Conservation (phyloP, 83 land plant genomes). For the Picea abies region DNA sequence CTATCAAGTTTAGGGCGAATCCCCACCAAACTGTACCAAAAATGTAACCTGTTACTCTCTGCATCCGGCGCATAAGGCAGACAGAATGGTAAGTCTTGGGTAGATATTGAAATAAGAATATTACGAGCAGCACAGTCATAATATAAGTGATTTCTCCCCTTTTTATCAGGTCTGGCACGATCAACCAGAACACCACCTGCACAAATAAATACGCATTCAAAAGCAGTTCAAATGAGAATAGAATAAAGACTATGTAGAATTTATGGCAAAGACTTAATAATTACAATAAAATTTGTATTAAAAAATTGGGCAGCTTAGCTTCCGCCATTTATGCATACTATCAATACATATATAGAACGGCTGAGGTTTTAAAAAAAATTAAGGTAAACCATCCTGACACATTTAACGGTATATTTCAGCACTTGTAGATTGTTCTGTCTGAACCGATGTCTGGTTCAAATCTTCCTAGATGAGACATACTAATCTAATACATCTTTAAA, state of each 20-base stretch:
- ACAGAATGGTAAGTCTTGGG: conserved; percentile 81
- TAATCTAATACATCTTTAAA: too few relatives aligned
- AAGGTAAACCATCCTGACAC: not conserved
- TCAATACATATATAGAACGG: too few relatives aligned
- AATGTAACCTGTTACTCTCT: conserved; percentile 89
- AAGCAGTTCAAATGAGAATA: not conserved
- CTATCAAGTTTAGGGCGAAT: conserved; percentile 82
- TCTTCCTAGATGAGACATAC: too few relatives aligned
- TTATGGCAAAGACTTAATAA: not conserved
- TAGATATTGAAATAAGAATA: conserved; percentile 77
- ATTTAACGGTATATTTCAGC: too few relatives aligned
- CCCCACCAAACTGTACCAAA: conserved; percentile 98
- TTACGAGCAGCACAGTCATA: conserved; percentile 61
- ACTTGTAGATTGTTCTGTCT: too few relatives aligned
- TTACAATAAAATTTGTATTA: not conserved
- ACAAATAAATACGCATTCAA: conserved; percentile 5
- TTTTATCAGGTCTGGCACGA: conserved; percentile 63
- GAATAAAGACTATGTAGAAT: not conserved
- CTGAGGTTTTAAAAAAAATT: not conserved
- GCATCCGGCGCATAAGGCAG: conserved; percentile 71
- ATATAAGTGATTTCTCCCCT: conserved; percentile 51
- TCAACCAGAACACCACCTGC: conserved; percentile 74
- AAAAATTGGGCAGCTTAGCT: not conserved
- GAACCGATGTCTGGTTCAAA: too few relatives aligned
- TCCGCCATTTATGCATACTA: not conserved